Base-by-base conservation (phyloP, 768 basidiomycete genomes). In the Dioszegia aurantiaca region DNA sequence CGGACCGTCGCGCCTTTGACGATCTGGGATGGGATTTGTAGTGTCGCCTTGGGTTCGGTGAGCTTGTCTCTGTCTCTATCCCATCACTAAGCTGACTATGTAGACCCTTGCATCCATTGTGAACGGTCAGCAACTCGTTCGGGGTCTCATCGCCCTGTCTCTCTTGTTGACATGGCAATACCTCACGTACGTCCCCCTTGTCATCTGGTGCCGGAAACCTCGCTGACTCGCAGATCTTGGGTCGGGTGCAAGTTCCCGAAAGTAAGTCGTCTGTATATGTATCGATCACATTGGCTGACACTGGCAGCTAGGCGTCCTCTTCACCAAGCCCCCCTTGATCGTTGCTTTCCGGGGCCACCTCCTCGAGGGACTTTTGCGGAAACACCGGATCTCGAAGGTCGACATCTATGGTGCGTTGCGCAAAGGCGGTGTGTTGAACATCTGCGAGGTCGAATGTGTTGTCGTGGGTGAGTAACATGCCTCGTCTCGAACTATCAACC, bases 361-460 rank as follows among this genome's bases (percentile, higher is more conserved):
- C 5, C 52, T 64, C 48, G 48, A 54, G n/a, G 47, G 47, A 21
- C 44, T 61, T 31, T 61, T 64, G 63, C 17, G 19, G 5, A 44
- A 58, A n/a, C 63, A 64, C 39, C 47, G 63, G 27, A 49, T 64
- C 27, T 40, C 48, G 24, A 39, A 45, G 42, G 37, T 56, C 16
- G 63, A 64, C 30, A 23, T 64, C 16, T 53, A 64, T 43, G 54
- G 49, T 8, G 63, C 63, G 16, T 36, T 64, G 51, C 26, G 63
- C 19, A 26, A 31, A n/a, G 17, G 31, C 11, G 45, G 52, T 14
- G 46, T 64, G n/a, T 49, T 49, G 48, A 57, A 61, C 39, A 61
- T 64, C 12, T 47, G 41, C 19, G 59, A 64, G 36, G 42, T 64
- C 6, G 63, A 64, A 31, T 24, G 23, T 26, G 47, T 59, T 17